Evolutionary conservation across 495 filamentous ascomycete species (phyloP).

Genomic region (Penicillium taxi): DNA sequence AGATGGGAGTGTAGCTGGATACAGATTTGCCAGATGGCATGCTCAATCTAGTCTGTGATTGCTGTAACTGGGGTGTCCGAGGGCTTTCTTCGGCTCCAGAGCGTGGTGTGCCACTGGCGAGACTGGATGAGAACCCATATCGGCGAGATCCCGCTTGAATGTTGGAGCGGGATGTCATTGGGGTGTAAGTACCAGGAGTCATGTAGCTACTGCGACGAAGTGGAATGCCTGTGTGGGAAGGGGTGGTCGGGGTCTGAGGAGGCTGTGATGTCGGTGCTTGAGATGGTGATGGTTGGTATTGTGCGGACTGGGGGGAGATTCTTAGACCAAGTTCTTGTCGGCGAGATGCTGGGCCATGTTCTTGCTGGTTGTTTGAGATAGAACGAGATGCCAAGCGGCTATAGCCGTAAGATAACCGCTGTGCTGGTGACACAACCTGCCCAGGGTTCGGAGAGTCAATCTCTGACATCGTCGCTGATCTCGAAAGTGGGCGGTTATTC

Average conservation of each 20-base stretch:
- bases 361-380: conserved; percentile 16
- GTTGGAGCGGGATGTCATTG: conserved; percentile 35
- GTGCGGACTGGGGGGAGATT: conserved; percentile 16
- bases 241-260: conserved; percentile 34
- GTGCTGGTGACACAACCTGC: conserved; percentile 24
- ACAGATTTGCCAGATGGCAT: conserved; percentile 34
- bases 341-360: too few relatives aligned
- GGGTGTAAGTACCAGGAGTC: conserved; percentile 29
- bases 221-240: conserved; percentile 34
- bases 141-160: conserved; percentile 42
- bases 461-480: conserved; percentile 36
- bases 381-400: conserved; percentile 27
- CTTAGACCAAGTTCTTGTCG: conserved; percentile 18
- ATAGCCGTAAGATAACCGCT: conserved; percentile 39
- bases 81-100: conserved; percentile 18
- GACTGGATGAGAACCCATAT: conserved; percentile 28
- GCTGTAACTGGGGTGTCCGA: conserved; percentile 17
- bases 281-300: conserved; percentile 15
- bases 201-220: conserved; percentile 39
- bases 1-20: conserved; percentile 37
- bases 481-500: conserved; percentile 28
- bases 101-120: conserved; percentile 16
- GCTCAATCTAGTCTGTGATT: conserved; percentile 30
- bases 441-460: conserved; percentile 23
- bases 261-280: conserved; percentile 24